Base-by-base conservation (phyloP, 805 yeast species). In the Sugiyamaella valdiviana region DNA sequence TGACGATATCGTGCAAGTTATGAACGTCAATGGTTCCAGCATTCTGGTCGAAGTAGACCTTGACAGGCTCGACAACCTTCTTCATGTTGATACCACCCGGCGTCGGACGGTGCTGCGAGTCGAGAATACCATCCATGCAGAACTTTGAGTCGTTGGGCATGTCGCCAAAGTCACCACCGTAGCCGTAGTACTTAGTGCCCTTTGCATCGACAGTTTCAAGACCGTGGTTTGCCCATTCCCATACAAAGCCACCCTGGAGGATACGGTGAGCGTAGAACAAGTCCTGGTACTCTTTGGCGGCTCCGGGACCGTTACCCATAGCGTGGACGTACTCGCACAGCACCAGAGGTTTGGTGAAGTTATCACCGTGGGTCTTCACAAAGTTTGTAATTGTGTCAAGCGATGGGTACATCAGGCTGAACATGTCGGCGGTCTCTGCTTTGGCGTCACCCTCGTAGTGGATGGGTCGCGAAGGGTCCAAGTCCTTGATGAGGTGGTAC, bases 161-260 rank as follows among this genome's bases (percentile, higher is more conserved):
- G 21, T 65, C 69, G n/a, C 62, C 65, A 46, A 65, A 67, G 39
- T 66, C 69, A n/a, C 71, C 71, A 6, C 44, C 44, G 19, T 52
- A 55, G 22, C 51, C 52, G 19, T 44, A 40, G 19, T 43, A 39
- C 17, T 43, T 46, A 17, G n/a, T 49, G 43, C 49, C 57, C 47
- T 39, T 51, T 6, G 44, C 41, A 19, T 36, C 42, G 32, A 41
- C 53, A 6, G 42, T 44, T 29, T 24, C 19, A 10, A 67, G 39
- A 7, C 71, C 71, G 49, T 67, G 71, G 45, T 66, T 65, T 15
- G 63, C 63, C 71, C 71, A 67, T 51, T 67, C 71, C 71, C 71
- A 67, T 15, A 67, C 55, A 46, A 64, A 67, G 6, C 70, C 71
- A 21, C 71, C 71, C 51, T 65, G 70, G 7, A 65, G 42, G n/a